Evolutionary conservation across 331 rosid species (phyloP), one percentile per base, ranked within the genome.

Genomic region (Phaseolus coccineus): DNA sequence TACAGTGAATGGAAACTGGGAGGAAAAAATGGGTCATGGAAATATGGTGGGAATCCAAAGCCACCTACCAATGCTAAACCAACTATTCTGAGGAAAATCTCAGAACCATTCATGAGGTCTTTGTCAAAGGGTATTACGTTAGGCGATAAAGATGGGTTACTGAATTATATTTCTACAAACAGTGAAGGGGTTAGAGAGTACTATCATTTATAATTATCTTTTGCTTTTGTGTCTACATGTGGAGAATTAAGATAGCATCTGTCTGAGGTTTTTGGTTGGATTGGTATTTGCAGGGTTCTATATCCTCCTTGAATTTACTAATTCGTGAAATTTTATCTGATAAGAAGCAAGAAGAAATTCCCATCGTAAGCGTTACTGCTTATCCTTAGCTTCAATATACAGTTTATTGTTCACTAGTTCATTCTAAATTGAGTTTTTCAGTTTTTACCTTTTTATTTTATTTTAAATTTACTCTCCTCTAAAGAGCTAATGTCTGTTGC

Each of bases 301-400:
- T 87, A 62, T 85, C 87, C 58, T 84, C 94, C 46, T 76, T 96
- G 78, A 82, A 73, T 63, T 39, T 71, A 65, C 87, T 91, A 63
- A 84, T 96, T 68, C 88, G 87, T 72, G 96, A 96, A 73, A 77
- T 78, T 76, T 90, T 96, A 78, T 78, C 70, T 0, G 85, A 90
- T 69, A 96, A 82, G 88, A 88, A 88, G 83, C 94, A 55, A 63
- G 99, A 96, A 81, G 99, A 96, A 15, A 89, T 93, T 86, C 94
- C 98, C 44, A n/a, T 50, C n/a, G 99, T 96, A 85, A 87, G 97
- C 16, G 48, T 61, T 64, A 58, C 19, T 76, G 24, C 53, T 44
- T 44, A 48, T 58, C 30, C 71, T 68, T 10, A 24, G 39, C 56
- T 68, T 25, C 16, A 47, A 25, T 46, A 46, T 15, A 4, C 3